phyloP scores from a whole-genome alignment of 257 asterid species.

The Orobanche coerulescens region DNA sequence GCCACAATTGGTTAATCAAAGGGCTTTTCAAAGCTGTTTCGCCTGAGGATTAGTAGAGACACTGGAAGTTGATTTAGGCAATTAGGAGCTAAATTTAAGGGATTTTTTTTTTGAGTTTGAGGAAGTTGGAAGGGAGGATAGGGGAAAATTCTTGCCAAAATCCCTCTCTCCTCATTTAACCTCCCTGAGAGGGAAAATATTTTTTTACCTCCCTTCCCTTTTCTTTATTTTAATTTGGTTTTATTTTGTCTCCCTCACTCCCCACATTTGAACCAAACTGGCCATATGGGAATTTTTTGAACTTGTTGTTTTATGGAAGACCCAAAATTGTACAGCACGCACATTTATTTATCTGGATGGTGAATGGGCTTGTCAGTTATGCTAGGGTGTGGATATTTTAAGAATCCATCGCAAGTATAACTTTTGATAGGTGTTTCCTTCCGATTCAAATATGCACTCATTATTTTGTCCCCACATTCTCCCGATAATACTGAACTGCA shows the following conservation, averaged over 20 bases:
- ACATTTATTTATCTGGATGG: not conserved
- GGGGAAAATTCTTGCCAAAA: too few relatives aligned
- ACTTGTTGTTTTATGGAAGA: not conserved
- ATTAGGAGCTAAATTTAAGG: slow-evolving; percentile 3
- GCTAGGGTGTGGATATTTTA: not conserved
- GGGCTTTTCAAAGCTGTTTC: slow-evolving; percentile 6
- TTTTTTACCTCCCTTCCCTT: too few relatives aligned
- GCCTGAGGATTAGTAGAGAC: not conserved
- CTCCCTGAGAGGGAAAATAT: too few relatives aligned
- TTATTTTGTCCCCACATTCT: not conserved
- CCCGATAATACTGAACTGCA: not conserved
- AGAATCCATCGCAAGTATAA: not conserved
- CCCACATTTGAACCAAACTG: too few relatives aligned
- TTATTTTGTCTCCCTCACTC: too few relatives aligned
- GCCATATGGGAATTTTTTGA: not conserved
- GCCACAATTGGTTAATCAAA: not conserved
- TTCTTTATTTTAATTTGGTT: too few relatives aligned
- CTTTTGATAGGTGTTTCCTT: not conserved
- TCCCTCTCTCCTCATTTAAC: too few relatives aligned
- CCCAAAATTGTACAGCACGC: not conserved
- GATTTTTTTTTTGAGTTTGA: too few relatives aligned
- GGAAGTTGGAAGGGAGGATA: too few relatives aligned
- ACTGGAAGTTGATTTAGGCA: not conserved
- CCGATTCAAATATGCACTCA: not conserved
- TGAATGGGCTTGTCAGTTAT: not conserved